A percentile compares a stretch with the other conserved stretches of the same genome.
These are phyloP conservation scores for Madurella fahalii DNA, from an alignment of 2,329 filamentous ascomycete species.

Conservation along the genomic window DNA sequence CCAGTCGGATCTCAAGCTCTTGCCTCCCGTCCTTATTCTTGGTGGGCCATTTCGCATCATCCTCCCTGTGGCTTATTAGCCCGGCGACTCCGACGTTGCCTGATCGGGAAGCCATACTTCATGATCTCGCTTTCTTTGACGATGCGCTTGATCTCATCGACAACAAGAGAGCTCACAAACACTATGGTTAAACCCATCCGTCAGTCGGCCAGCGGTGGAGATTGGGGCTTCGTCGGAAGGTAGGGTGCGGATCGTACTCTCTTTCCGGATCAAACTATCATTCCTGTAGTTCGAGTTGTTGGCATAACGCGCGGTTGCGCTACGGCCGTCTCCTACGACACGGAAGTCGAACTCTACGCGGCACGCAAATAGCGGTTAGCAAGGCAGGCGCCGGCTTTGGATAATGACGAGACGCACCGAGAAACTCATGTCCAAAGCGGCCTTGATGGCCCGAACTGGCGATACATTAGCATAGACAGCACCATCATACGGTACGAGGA, in stretches of 20 bases:
- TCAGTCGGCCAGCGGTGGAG: not conserved
- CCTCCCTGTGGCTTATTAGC: constrained; percentile 62
- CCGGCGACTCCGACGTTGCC: not conserved
- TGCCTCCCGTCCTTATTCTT: constrained; percentile 99
- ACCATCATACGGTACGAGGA: too few relatives aligned
- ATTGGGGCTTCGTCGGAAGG: not conserved
- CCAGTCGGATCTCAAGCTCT: constrained; percentile 89
- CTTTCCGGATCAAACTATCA: constrained; percentile 97
- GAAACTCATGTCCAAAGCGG: constrained; percentile 95
- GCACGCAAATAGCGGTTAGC: not conserved
- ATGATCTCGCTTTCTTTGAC: constrained; percentile 96
- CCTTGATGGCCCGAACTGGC: constrained; percentile 92
- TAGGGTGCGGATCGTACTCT: constrained; percentile 62
- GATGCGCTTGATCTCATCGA: constrained; percentile 94
- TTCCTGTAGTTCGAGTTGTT: constrained; percentile 99
- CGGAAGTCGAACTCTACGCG: constrained; percentile 88
- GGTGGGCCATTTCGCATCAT: constrained; percentile 96
- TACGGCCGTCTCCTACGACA: constrained; percentile 85
- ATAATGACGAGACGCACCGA: constrained; percentile 56
- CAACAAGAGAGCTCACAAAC: constrained; percentile 88
- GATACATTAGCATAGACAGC: constrained; percentile 19
- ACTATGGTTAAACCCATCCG: constrained; percentile 51
- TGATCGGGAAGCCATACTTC: constrained; percentile 59
- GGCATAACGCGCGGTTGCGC: constrained; percentile 90
- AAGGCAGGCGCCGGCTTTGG: not conserved